Evolutionary conservation across 306 rosid species (phyloP), one percentile per base, ranked within the genome.

Genomic region (Cicer bijugum): DNA sequence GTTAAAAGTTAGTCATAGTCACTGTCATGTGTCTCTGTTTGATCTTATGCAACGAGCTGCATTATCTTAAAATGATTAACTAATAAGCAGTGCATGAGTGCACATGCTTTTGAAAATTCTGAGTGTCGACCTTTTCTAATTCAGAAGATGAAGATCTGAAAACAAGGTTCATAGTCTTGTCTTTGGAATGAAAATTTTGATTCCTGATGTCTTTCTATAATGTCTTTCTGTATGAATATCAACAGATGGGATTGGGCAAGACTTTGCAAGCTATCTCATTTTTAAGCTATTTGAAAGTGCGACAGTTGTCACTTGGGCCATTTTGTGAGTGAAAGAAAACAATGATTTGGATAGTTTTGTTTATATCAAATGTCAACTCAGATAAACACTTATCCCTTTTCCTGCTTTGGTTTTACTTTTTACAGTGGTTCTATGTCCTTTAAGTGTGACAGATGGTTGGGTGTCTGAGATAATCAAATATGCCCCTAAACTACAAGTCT

Each of bases 241-340:
- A 67, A 76, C 92, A 93, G 98, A 93, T 93, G 98, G 98, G 98
- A 75, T 83, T 93, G 42, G 97, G 98, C 50, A 93, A 93, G 96
- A 93, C 98, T 40, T 67, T 93, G 84, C 98, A 93, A 75, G 98
- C 96, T 75, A 85, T 93, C 81, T 86, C 92, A 67, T 84, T 93
- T 59, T 76, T 93, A 82, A 86, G 94, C 90, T 93, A 89, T 77
- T 84, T 93, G 83, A 93, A 89, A 88, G 75, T 79, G 45, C 74
- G 44, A 62, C 80, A 57, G 59, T 76, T 83, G 76, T 89, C 96
- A 55, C 43, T 9, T 77, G 91, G 91, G 52, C 96, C 97, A 88
- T 93, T 89, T 82, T 85, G 98, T 91, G 86, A 91, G 98, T 89
- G 80, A 61, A 72, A 37, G 63, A 65, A 46, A 72, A 39, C 68